phyloP scores from a whole-genome alignment of 768 basidiomycete genomes.

The Auriscalpium orientale region DNA sequence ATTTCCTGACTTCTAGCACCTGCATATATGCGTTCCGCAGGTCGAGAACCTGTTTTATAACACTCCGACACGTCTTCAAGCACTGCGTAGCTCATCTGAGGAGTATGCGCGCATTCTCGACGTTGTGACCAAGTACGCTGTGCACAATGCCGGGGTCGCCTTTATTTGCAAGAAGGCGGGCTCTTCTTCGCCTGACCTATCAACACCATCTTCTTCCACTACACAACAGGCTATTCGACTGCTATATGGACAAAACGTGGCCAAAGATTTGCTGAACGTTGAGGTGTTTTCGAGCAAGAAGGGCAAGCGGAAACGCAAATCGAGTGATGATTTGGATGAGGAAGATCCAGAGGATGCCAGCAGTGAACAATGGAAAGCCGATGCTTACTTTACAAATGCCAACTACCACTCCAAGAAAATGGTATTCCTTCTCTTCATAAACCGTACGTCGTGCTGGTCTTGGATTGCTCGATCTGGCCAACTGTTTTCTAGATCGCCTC shows the following conservation, averaged over 20 bases:
- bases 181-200: slow-evolving; percentile 67
- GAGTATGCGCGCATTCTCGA: slow-evolving; percentile 90
- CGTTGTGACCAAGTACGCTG: slow-evolving; percentile 86
- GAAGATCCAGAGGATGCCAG: slow-evolving; percentile 24
- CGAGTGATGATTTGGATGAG: slow-evolving; percentile 13
- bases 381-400: slow-evolving; percentile 74
- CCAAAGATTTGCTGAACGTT: slow-evolving; percentile 59
- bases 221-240: slow-evolving; percentile 64
- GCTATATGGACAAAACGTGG: slow-evolving; percentile 74
- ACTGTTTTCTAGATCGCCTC: slow-evolving; percentile 60
- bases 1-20: neutral
- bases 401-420: slow-evolving; percentile 88
- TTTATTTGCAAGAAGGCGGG: slow-evolving; percentile 88
- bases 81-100: slow-evolving; percentile 77
- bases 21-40: slow-evolving; percentile 30
- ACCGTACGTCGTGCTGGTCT: slow-evolving; percentile 47
- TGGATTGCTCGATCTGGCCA: neutral
- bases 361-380: slow-evolving; percentile 56
- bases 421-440: slow-evolving; percentile 87
- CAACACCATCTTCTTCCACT: slow-evolving; percentile 66
- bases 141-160: slow-evolving; percentile 84
- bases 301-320: slow-evolving; percentile 12
- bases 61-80: slow-evolving; percentile 78
- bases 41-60: slow-evolving; percentile 96
- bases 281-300: slow-evolving; percentile 26